Evolutionary conservation across 129 eudicot genomes (phyloP).

Genomic region (Lactuca sativa): DNA sequence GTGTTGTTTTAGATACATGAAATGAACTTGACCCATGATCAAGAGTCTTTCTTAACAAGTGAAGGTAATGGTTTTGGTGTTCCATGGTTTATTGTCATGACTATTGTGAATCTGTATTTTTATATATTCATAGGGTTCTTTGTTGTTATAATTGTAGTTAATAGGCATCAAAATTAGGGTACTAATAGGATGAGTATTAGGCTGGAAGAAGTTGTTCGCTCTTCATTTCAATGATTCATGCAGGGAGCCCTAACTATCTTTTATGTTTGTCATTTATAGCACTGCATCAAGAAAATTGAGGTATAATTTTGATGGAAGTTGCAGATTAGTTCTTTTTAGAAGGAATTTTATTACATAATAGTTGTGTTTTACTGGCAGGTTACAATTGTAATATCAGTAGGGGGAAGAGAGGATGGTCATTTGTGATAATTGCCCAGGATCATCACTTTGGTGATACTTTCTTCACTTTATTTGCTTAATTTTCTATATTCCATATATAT

Average conservation of each 20-base stretch:
- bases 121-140: background rate
- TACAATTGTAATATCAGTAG: slow-evolving; percentile 79
- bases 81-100: background rate
- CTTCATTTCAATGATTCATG: slow-evolving; percentile 70
- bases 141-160: slow-evolving; percentile 36
- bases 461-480: too few relatives aligned
- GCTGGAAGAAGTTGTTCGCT: slow-evolving; percentile 71
- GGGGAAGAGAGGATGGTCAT: slow-evolving; percentile 74
- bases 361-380: slow-evolving; percentile 42
- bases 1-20: slow-evolving; percentile 73
- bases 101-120: background rate
- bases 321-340: background rate
- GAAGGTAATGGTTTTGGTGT: slow-evolving; percentile 49
- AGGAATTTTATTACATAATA: background rate
- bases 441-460: too few relatives aligned
- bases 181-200: slow-evolving; percentile 69
- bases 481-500: too few relatives aligned
- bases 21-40: slow-evolving; percentile 67
- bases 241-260: slow-evolving; percentile 76
- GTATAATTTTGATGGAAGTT: slow-evolving; percentile 26
- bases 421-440: background rate
- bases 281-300: slow-evolving; percentile 72
- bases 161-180: slow-evolving; percentile 54
- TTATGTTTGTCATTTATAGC: slow-evolving; percentile 75
- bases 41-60: slow-evolving; percentile 42